phyloP scores from a whole-genome alignment of 768 basidiomycete genomes.

The Tulasnella sp. region DNA sequence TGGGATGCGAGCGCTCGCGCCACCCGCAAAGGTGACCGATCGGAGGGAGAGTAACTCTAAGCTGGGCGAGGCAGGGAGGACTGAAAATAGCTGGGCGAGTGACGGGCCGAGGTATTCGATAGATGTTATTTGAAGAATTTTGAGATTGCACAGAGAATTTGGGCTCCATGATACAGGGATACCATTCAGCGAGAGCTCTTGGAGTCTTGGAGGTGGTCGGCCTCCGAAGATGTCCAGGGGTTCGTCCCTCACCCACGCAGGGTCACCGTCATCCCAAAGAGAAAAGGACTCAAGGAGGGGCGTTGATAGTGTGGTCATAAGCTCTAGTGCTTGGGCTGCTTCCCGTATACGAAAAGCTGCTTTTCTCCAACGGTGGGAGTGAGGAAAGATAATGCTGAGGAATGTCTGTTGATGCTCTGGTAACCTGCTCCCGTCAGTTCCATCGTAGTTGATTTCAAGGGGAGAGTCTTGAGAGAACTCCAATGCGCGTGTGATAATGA shows the following conservation, averaged over 20 bases:
- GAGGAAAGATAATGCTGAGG: too few species aligned
- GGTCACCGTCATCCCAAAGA: too few species aligned
- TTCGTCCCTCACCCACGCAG: not conserved
- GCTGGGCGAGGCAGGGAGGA: not conserved
- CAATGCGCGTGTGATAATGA: too few species aligned
- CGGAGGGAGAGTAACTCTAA: not conserved
- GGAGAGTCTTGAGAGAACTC: too few species aligned
- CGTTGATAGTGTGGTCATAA: not conserved
- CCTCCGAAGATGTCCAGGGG: not conserved
- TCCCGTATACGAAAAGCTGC: too few species aligned
- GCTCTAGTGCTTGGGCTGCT: not conserved
- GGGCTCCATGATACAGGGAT: not conserved
- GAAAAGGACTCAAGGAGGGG: not conserved
- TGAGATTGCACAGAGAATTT: not conserved
- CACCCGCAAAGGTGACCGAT: not conserved
- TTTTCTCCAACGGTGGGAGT: too few species aligned
- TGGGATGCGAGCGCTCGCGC: not conserved
- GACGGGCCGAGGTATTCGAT: not conserved
- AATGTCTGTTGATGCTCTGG: too few species aligned
- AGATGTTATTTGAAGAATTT: not conserved
- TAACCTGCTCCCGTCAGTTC: too few species aligned
- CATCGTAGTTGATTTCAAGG: too few species aligned
- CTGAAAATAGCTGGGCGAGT: not conserved
- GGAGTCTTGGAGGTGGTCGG: not conserved
- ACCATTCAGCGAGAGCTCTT: not conserved